Base-by-base conservation (phyloP, 139 green algal genomes). In the Monoraphidium neglectum region DNA sequence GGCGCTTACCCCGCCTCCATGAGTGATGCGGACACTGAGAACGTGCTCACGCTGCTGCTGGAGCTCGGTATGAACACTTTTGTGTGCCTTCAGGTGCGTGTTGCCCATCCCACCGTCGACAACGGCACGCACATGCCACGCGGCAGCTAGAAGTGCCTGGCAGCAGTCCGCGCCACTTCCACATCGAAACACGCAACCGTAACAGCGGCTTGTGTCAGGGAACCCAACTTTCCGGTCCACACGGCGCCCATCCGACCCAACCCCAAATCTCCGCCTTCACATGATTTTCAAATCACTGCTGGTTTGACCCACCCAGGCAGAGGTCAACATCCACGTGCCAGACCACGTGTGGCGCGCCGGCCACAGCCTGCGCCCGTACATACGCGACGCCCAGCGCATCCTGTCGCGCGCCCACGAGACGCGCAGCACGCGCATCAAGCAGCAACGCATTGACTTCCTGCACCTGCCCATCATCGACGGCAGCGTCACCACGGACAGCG, bases 401-500 rank as follows among this genome's bases (percentile, higher is more conserved):
- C 71, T 95, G 2, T 88, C 84, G 77, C 79, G 76, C 36, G 90
- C 91, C 0, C 80, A 91, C 36, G 87, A 90, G 68, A 59, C 60
- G 0, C 73, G 75, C 74, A 90, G 87, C 76, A 71, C 72, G 1
- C 74, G 77, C 51, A 92, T 94, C 38, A 86, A 70, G 12, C 87
- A 92, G 80, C 86, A 83, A 35, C 89, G 88, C 72, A 89, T 96
- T 2, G 91, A 96, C 82, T 94, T 95, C 77, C 77, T 96, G 70
- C 91, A 96, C 72, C 77, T 96, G 54, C 85, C 91, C 40, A 93
- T 95, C 66, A 88, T 93, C 24, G 91, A 94, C 40, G 90, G 90
- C 65, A 90, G 83, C 67, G 83, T 94, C 2, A 95, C 90, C 15
- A 90, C 84, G 5, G 90, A 82, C 46, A 43, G 24, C 16, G 76